Percentiles rank a stretch among this genome's conserved stretches.
Evolutionary conservation across 106 monocot genomes (phyloP).

Genomic region (Dactylorhiza incarnata): DNA sequence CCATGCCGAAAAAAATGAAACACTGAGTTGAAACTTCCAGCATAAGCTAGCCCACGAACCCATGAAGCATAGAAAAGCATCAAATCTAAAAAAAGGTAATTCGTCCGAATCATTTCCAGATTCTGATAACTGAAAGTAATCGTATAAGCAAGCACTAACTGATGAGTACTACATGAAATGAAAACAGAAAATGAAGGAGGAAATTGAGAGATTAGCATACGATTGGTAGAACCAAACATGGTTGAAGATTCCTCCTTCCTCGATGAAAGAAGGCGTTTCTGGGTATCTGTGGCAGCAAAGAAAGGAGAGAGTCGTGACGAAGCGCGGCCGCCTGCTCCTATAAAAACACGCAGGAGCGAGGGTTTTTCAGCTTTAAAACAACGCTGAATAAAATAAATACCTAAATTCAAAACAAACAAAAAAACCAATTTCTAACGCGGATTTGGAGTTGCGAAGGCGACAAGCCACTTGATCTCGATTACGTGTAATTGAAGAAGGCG

Average conservation of each 20-base stretch:
- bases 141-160: neutral
- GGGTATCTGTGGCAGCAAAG: neutral
- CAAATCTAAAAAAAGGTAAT: neutral
- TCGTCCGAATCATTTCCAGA: neutral
- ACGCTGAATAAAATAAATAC: constrained; percentile 9
- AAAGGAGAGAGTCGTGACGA: neutral
- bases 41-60: neutral
- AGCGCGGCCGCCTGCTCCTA: neutral
- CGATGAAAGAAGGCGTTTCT: neutral
- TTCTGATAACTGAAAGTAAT: neutral
- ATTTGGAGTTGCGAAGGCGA: neutral
- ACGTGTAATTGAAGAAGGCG: neutral
- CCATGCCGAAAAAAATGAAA: neutral
- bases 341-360: constrained; percentile 5
- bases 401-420: neutral
- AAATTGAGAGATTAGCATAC: constrained; percentile 21
- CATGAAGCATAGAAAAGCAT: neutral
- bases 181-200: neutral
- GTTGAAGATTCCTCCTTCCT: constrained; percentile 9
- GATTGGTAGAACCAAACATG: constrained; percentile 57
- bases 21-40: neutral
- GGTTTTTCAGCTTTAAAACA: constrained; percentile 16
- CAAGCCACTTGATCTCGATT: neutral
- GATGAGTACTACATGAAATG: neutral
- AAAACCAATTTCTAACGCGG: neutral